Evolutionary conservation across 2,329 filamentous ascomycete species (phyloP).

Genomic region (Daldinia sp.): DNA sequence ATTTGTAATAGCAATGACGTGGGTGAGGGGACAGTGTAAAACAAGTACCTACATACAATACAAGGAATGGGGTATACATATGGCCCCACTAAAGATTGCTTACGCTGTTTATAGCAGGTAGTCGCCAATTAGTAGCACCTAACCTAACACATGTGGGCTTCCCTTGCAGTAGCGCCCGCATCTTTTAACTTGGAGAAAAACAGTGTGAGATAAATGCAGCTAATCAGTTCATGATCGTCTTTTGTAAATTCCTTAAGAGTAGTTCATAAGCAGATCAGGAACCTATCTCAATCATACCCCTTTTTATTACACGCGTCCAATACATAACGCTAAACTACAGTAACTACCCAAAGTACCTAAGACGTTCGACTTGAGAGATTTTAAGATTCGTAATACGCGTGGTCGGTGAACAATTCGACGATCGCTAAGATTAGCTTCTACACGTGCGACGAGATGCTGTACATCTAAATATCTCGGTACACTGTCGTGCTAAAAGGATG

Average conservation of each 20-base stretch:
- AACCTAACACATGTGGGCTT: too few relatives aligned
- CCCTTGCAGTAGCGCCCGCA: constrained; percentile 4
- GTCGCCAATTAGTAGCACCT: constrained; percentile 8
- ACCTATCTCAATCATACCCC: background rate
- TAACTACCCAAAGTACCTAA: too few relatives aligned
- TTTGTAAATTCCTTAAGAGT: background rate
- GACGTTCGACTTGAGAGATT: too few relatives aligned
- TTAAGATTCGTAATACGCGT: background rate
- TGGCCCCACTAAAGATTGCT: background rate
- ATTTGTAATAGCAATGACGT: constrained; percentile 27
- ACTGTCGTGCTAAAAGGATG: too few relatives aligned
- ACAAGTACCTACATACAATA: background rate
- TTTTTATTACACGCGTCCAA: background rate
- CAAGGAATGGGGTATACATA: constrained; percentile 15
- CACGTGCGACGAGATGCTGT: too few relatives aligned
- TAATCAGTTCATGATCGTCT: background rate
- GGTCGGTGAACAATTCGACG: background rate
- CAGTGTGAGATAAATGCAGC: constrained; percentile 5
- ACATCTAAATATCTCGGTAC: too few relatives aligned
- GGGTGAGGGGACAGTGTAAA: constrained; percentile 21
- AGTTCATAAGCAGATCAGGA: background rate
- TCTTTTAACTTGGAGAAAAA: constrained; percentile 1
- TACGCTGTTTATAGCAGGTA: too few relatives aligned
- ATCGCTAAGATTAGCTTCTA: too few relatives aligned
- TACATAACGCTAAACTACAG: background rate